These are phyloP conservation scores for Sedum album DNA, from an alignment of 164 flowering plant species.

Conservation along the genomic window DNA sequence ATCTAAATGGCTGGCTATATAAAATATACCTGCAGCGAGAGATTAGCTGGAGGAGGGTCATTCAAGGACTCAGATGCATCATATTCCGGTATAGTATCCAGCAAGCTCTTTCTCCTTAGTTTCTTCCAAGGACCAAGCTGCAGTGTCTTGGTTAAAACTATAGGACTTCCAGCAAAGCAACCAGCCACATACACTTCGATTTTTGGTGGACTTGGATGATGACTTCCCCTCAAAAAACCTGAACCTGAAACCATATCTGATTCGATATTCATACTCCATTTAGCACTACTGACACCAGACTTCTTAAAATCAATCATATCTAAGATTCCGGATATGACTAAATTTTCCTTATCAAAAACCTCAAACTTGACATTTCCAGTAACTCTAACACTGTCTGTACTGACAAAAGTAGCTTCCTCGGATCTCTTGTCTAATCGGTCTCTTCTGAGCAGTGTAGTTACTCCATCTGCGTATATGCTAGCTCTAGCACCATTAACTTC, in stretches of 20 bases:
- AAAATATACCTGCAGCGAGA: no score
- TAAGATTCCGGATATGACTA: slow-evolving; percentile 52
- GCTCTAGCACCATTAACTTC: slow-evolving; percentile 66
- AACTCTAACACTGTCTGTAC: slow-evolving; percentile 63
- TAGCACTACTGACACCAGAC: slow-evolving; percentile 20
- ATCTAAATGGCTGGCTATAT: no score
- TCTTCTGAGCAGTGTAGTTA: slow-evolving; percentile 45
- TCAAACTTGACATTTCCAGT: slow-evolving; percentile 69
- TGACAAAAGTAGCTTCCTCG: slow-evolving; percentile 70
- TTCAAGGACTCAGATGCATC: slow-evolving; percentile 35
- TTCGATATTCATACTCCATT: slow-evolving; percentile 64
- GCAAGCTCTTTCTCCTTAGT: slow-evolving; percentile 37
- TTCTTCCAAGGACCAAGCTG: slow-evolving; percentile 45
- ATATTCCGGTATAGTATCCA: slow-evolving; percentile 70
- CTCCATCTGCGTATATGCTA: slow-evolving; percentile 47
- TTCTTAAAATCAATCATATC: slow-evolving; percentile 42
- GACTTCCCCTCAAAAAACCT: slow-evolving; percentile 48
- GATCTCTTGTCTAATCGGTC: slow-evolving; percentile 66
- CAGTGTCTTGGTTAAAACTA: slow-evolving; percentile 61
- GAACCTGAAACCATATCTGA: slow-evolving; percentile 24
- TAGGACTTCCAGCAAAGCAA: slow-evolving; percentile 55
- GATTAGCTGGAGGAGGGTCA: slow-evolving; percentile 9
- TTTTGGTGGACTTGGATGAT: slow-evolving; percentile 28
- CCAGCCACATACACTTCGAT: slow-evolving; percentile 79
- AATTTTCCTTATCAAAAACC: slow-evolving; percentile 46